These are phyloP conservation scores for Auriscalpium orientale DNA, from an alignment of 768 basidiomycete genomes.

Conservation along the genomic window DNA sequence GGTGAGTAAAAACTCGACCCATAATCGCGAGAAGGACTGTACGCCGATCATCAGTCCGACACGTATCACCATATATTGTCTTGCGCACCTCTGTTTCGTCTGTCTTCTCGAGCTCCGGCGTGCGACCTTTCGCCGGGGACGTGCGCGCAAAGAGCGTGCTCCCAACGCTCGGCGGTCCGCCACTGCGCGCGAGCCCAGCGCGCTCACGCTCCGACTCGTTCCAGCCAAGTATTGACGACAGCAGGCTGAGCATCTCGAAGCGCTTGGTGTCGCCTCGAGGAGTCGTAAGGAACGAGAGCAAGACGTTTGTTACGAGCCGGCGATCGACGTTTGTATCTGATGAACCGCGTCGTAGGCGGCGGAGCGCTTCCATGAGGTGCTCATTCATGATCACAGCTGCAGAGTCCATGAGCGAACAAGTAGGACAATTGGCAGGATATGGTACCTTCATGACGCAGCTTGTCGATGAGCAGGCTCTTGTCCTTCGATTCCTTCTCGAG, in stretches of 20 bases:
- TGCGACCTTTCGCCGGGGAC: slow-evolving; percentile 30
- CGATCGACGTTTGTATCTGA: slow-evolving; percentile 86
- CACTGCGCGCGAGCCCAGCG: slow-evolving; percentile 69
- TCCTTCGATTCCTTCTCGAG: slow-evolving; percentile 91
- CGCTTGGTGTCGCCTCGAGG: slow-evolving; percentile 90
- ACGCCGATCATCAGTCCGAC: not conserved
- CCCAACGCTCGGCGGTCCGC: slow-evolving; percentile 10
- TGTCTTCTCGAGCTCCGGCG: slow-evolving; percentile 60
- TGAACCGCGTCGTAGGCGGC: slow-evolving; percentile 79
- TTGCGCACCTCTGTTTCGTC: slow-evolving; percentile 74
- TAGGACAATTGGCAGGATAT: not conserved
- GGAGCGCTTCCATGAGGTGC: slow-evolving; percentile 95
- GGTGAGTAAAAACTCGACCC: slow-evolving; percentile 96
- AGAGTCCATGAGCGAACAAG: slow-evolving; percentile 5
- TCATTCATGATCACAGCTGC: slow-evolving; percentile 95
- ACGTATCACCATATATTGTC: not conserved
- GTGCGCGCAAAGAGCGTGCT: slow-evolving; percentile 15
- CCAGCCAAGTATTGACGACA: slow-evolving; percentile 91
- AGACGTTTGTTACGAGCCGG: slow-evolving; percentile 88
- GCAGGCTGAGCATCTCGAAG: slow-evolving; percentile 90
- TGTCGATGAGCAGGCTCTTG: slow-evolving; percentile 91
- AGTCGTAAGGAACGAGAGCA: slow-evolving; percentile 84
- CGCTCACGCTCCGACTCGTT: slow-evolving; percentile 84
- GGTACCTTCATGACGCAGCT: slow-evolving; percentile 89
- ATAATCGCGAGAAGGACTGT: slow-evolving; percentile 93